Evolutionary conservation across 257 asterid species (phyloP), one percentile per base, ranked within the genome.

Genomic region (Plectranthus barbatus): DNA sequence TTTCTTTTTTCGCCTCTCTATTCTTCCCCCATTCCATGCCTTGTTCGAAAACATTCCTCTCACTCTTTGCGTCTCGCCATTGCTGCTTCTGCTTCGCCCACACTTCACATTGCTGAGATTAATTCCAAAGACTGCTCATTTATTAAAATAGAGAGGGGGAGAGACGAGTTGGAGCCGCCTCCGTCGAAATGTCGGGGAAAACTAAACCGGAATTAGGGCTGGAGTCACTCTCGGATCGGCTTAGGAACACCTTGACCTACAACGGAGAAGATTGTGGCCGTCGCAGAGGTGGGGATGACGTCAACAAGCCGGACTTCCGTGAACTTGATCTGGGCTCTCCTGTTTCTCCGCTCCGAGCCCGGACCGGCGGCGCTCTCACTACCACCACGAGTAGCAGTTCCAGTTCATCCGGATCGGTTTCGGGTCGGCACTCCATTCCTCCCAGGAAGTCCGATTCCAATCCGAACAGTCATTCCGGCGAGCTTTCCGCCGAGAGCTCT

Each of bases 301-400:
- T 60, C 41, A 70, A 82, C 73, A 79, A 82, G 56, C 85, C 85
- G 65, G 88, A 82, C 70, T 79, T 76, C 75, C 65, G 82, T 24
- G 83, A 82, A 64, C 81, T 79, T 47, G 85, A 82, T 82, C 88
- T 79, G 64, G 85, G 83, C 24, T 82, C 87, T 20, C 87, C 87
- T 2, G 66, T 82, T 49, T 82, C 88, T 17, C 75, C 88, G 45
- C 77, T 79, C 60, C 66, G 87, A 59, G 37, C 81, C 42, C 77
- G 85, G 21, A 76, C 77, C 9, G 73, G 54, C 21, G 74, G 74
- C 31, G 77, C 57, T 1, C 59, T 18, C 40, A 56, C 71, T n/a
- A 64, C 85, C 6, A 62, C 84, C 42, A 78, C 83, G 45, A 84
- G 83, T 12, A 82, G 88, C 63, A 84, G 86, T 21, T 83, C 95